Base-by-base conservation (phyloP, 768 basidiomycete species). In the Nevesoporus exiguus region DNA sequence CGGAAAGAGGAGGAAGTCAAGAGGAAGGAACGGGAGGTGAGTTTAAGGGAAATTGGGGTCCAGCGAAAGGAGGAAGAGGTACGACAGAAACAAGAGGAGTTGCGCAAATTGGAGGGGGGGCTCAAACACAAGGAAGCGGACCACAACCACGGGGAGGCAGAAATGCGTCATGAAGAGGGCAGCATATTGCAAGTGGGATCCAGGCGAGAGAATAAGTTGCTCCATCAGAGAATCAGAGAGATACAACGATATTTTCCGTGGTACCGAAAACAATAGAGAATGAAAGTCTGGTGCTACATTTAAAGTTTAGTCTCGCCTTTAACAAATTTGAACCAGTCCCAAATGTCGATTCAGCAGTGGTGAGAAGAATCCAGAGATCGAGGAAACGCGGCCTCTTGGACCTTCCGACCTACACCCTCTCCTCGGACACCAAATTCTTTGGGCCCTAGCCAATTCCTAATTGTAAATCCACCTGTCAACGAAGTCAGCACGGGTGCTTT, bases 81-180 rank as follows among this genome's bases (percentile, higher is more conserved):
- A 1, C 65, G 54, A n/a, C 57, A 56, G 17, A 61, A 52, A 11
- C 69, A 65, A 48, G 64, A 63, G 17, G 63, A 65, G 25, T 39
- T 64, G 41, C 59, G 36, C 49, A 59, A 10, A 54, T 63, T 62
- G 33, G 67, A 73, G 50, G 71, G 65, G 19, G 65, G 68, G 25
- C 56, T 66, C 9, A 60, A 36, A 27, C 64, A 62, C n/a, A 61
- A 56, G 48, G 73, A 74, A 44, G 72, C 70, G 47, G 74, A 68
- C 19, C 56, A 66, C 15, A 61, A 52, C 49, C 68, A 63, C 54
- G 61, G 69, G 43, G 66, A 67, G 55, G 60, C 66, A 44, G 71
- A 72, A 15, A 62, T 65, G 55, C 61, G 68, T 40, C 70, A 66
- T 37, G 61, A 60, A 56, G 65, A 65, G 29, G n/a, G n/a, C n/a